phyloP scores from a whole-genome alignment of 768 basidiomycete species.

The Hemileccinum rubropunctum region DNA sequence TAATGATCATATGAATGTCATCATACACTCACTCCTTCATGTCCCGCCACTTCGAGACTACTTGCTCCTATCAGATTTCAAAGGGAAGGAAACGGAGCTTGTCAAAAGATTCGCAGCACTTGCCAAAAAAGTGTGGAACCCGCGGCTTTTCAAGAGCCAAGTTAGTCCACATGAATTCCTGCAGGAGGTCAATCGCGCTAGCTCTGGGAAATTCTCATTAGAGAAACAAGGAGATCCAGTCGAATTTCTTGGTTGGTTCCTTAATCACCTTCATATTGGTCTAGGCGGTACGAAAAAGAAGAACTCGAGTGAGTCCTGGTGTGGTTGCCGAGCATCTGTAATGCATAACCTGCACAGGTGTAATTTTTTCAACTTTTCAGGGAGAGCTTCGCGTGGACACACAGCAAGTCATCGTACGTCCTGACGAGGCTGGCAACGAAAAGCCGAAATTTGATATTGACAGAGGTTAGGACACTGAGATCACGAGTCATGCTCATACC shows the following conservation, averaged over 20 bases:
- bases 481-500: conserved; percentile 6
- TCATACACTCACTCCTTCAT: conserved; percentile 91
- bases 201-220: conserved; percentile 86
- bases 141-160: conserved; percentile 93
- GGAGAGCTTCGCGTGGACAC: conserved; percentile 91
- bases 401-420: conserved; percentile 87
- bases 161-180: conserved; percentile 98
- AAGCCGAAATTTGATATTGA: conserved; percentile 93
- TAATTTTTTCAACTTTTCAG: conserved; percentile 92
- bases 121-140: conserved; percentile 96
- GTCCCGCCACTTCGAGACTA: conserved; percentile 87
- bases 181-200: conserved; percentile 92
- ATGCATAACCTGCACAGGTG: conserved; percentile 47
- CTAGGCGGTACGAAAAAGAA: conserved; percentile 91
- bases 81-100: conserved; percentile 79
- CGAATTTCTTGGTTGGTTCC: conserved; percentile 93
- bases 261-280: conserved; percentile 92
- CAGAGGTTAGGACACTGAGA: conserved; percentile 58
- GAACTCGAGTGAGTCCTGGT: conserved; percentile 70
- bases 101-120: conserved; percentile 83
- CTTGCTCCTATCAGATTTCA: conserved; percentile 72
- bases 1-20: conserved; percentile 97
- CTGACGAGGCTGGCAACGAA: conserved; percentile 68
- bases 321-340: conserved; percentile 16
- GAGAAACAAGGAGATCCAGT: conserved; percentile 95